Evolutionary conservation across 192 early-diverging fungal species (phyloP).

Genomic region (Piromyces finnis): DNA sequence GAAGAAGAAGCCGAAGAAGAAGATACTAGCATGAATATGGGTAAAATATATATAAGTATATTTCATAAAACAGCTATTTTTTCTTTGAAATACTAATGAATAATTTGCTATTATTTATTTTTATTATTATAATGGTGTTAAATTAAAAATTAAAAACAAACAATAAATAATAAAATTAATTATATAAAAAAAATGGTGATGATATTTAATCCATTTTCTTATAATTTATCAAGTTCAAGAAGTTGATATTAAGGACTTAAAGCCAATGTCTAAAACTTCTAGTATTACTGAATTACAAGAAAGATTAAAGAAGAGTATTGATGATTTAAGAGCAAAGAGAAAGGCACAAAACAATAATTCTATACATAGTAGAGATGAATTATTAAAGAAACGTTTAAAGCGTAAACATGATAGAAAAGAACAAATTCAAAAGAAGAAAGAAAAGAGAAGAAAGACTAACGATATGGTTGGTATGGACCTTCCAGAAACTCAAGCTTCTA

Average conservation of each 20-base stretch:
- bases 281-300: conserved; percentile 31
- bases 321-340: conserved; percentile 34
- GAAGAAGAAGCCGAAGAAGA: conserved; percentile 12
- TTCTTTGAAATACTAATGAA: too few species aligned
- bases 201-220: too few species aligned
- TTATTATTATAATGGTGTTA: too few species aligned
- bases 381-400: conserved; percentile 52
- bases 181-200: too few species aligned
- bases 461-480: conserved; percentile 2
- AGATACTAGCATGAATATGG: conserved; percentile 5
- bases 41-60: too few species aligned
- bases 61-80: too few species aligned
- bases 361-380: conserved; percentile 38
- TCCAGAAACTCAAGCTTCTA: not conserved
- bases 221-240: too few species aligned
- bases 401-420: conserved; percentile 36
- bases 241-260: conserved; percentile 10
- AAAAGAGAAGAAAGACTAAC: conserved; percentile 21
- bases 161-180: too few species aligned
- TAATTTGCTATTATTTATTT: too few species aligned
- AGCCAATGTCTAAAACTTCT: conserved; percentile 17
- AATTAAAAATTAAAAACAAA: too few species aligned
- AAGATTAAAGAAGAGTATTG: conserved; percentile 46
- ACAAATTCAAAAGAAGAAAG: conserved; percentile 31
- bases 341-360: conserved; percentile 31